These are phyloP conservation scores for Teunomyces lycoperdinae DNA, from an alignment of 805 yeast genomes.

Conservation along the genomic window DNA sequence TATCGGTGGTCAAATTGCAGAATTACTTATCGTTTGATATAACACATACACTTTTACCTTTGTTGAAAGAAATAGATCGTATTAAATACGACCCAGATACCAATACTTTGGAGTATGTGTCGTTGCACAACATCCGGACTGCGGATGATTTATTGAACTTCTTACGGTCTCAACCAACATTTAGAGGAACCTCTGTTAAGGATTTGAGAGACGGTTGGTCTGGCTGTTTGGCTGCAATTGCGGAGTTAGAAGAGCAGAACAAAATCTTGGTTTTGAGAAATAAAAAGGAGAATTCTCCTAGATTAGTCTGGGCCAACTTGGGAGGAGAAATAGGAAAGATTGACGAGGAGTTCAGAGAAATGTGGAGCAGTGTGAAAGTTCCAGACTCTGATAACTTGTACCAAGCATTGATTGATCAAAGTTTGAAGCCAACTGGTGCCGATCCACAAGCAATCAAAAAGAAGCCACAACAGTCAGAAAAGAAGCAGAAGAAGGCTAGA, in stretches of 20 bases:
- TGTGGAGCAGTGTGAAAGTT: constrained; percentile 77
- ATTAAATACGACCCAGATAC: constrained; percentile 62
- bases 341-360: constrained; percentile 75
- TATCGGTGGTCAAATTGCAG: constrained; percentile 61
- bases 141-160: constrained; percentile 73
- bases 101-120: constrained; percentile 77
- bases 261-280: constrained; percentile 82
- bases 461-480: constrained; percentile 52
- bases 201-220: constrained; percentile 92
- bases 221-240: constrained; percentile 76
- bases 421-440: constrained; percentile 96
- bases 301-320: constrained; percentile 84
- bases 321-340: constrained; percentile 72
- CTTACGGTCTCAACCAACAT: constrained; percentile 77
- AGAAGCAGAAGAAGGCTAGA: constrained; percentile 88
- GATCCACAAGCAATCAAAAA: constrained; percentile 91
- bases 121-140: constrained; percentile 82
- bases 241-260: constrained; percentile 71
- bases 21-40: constrained; percentile 64
- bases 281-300: constrained; percentile 90
- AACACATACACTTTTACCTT: constrained; percentile 60
- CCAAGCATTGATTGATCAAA: constrained; percentile 69
- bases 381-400: constrained; percentile 85
- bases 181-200: constrained; percentile 82
- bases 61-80: constrained; percentile 73